Evolutionary conservation across 2,329 filamentous ascomycete species (phyloP), one percentile per base, ranked within the genome.

Genomic region (Cercospora sp.): DNA sequence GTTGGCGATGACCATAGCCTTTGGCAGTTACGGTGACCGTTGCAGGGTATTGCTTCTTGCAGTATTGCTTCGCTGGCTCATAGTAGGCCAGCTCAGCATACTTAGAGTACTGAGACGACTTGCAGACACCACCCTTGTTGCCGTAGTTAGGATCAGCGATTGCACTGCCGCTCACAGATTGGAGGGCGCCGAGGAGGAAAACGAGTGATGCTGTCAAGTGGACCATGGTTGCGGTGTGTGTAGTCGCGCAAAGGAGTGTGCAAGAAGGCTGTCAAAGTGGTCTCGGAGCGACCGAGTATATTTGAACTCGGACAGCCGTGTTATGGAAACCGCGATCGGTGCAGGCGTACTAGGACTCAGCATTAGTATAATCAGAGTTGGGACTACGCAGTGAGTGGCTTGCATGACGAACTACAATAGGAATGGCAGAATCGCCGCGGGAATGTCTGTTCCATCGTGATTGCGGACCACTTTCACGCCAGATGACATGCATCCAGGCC

Each of bases 21-120:
- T 59, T 59, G n/a, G 55, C 55, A 18, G 55, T 59, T 3, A 59
- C 55, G 8, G 55, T 59, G 31, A 59, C 55, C 8, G 28, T 59
- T 3, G 55, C 55, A 5, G 55, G 55, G 31, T 33, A 59, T 1
- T 59, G 28, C n/a, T 33, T 59, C 55, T 36, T 33, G 55, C 55
- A 59, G 55, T 59, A 59, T 36, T 59, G 55, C 30, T 59, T 36
- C 10, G 55, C 55, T n/a, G 55, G 55, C 55, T 59, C 55, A 9
- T 59, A 59, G 31, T 36, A 31, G 28, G 55, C 55, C 31, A 59
- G 30, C 55, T 59, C 31, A 10, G 55, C 55, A 36, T 59, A 59
- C 28, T 59, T 59, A n/a, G 28, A 36, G 9, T 59, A 59, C 30
- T 59, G 55, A 36, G 55, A n/a, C 28, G 55, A 59, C 31, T 36